phyloP scores from a whole-genome alignment of 257 asterid species.

The Nicotiana tomentosiformis region DNA sequence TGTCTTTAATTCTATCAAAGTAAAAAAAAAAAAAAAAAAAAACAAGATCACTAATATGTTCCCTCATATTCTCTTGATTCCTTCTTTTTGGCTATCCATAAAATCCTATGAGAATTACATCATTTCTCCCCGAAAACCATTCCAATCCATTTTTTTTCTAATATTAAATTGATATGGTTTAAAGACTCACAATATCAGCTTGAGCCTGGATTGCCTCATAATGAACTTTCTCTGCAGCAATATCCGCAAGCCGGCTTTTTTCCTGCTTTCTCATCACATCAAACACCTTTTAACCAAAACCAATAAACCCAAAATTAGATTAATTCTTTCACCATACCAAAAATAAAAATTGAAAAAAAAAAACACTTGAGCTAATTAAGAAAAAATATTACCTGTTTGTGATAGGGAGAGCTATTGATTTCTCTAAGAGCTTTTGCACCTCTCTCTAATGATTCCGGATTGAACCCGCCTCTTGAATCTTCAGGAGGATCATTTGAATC shows the following conservation, averaged over 20 bases:
- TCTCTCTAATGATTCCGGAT: constrained; percentile 71
- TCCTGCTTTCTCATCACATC: constrained; percentile 93
- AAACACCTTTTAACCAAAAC: constrained; percentile 45
- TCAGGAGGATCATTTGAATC: constrained; percentile 48
- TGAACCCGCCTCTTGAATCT: constrained; percentile 62
- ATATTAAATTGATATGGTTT: neutral
- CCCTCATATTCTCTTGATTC: neutral
- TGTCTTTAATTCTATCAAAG: neutral
- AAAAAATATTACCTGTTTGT: constrained; percentile 41
- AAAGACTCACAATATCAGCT: constrained; percentile 64
- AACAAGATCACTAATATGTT: neutral
- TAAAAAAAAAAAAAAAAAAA: neutral
- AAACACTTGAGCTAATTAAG: neutral
- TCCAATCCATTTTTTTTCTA: neutral
- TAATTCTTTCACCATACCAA: neutral
- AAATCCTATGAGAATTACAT: neutral
- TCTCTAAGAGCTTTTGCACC: constrained; percentile 82
- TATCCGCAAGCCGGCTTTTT: constrained; percentile 58
- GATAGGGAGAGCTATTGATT: constrained; percentile 58
- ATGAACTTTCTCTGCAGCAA: constrained; percentile 78
- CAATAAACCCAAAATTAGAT: neutral
- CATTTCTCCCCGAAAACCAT: no score
- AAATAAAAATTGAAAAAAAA: neutral
- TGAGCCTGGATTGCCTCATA: constrained; percentile 71
- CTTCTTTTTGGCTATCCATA: neutral